These are phyloP conservation scores for Boletus insuetus DNA, from an alignment of 768 basidiomycete genomes.

Conservation along the genomic window DNA sequence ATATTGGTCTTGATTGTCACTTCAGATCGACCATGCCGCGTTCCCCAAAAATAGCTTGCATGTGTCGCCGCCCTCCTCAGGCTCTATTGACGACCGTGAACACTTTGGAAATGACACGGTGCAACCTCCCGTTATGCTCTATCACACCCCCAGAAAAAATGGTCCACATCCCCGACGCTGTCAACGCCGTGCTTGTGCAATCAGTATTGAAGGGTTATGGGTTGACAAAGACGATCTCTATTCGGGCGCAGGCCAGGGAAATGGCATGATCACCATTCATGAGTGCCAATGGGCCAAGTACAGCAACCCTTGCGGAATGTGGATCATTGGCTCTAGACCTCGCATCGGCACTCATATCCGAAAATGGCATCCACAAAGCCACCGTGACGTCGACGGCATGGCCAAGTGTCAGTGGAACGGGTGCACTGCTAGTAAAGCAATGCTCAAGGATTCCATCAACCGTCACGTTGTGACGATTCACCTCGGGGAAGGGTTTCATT, in stretches of 20 bases:
- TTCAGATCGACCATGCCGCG: not conserved
- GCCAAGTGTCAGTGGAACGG: conserved; percentile 5
- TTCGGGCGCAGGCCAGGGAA: not conserved
- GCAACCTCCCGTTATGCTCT: not conserved
- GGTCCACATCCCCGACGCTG: not conserved
- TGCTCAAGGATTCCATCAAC: conserved; percentile 2
- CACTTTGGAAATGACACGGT: no score
- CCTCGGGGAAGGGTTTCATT: conserved; percentile 1
- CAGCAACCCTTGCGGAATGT: conserved; percentile 5
- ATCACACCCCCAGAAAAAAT: not conserved
- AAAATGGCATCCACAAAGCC: not conserved
- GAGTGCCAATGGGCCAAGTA: conserved; percentile 6
- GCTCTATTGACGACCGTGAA: not conserved
- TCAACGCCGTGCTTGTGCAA: not conserved
- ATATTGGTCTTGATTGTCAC: no score
- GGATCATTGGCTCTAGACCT: conserved; percentile 6
- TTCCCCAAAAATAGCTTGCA: not conserved
- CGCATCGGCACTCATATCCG: conserved; percentile 1
- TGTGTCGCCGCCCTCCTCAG: not conserved
- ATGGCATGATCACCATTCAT: not conserved
- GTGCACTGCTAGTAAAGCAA: not conserved
- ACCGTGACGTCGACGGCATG: not conserved
- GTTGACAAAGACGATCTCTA: conserved; percentile 7
- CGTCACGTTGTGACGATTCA: conserved; percentile 8
- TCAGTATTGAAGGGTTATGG: not conserved